A percentile compares a stretch with the other conserved stretches of the same genome.
These are phyloP conservation scores for Ceratobasidium papillatum DNA, from an alignment of 1,284 basidiomycete species.

Conservation along the genomic window DNA sequence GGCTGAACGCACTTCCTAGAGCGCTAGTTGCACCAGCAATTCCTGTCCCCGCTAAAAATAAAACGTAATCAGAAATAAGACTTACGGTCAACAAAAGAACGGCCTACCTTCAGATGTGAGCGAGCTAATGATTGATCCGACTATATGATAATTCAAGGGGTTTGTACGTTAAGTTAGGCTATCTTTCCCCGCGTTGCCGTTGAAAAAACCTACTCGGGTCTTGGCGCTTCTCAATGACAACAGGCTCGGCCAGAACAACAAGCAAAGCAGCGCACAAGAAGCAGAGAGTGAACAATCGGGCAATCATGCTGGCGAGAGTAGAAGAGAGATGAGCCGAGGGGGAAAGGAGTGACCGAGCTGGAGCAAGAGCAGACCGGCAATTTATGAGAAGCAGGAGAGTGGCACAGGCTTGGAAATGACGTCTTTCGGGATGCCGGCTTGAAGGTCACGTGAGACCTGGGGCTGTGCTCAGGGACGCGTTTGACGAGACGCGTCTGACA, in stretches of 20 bases:
- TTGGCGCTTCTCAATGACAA: background rate
- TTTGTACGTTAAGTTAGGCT: slow-evolving; percentile 1
- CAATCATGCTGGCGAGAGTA: background rate
- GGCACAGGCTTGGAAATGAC: background rate
- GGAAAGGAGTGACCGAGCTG: background rate
- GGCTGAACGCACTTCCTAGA: background rate
- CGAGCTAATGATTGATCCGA: background rate
- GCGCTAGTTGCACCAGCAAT: slow-evolving; percentile 4
- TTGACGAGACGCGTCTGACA: background rate
- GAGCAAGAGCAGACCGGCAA: background rate
- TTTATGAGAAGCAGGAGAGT: background rate
- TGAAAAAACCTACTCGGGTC: background rate
- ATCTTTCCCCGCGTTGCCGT: background rate
- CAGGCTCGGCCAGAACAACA: slow-evolving; percentile 21
- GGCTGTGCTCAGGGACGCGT: slow-evolving; percentile 14
- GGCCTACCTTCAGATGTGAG: background rate
- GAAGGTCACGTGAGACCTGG: background rate
- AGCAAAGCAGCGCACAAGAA: background rate
- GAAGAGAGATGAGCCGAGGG: no score
- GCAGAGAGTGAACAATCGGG: slow-evolving; percentile 14
- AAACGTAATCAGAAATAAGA: background rate
- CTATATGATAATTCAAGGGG: background rate
- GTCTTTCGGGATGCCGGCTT: background rate
- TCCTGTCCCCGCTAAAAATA: background rate
- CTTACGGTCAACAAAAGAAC: background rate